Evolutionary conservation across 2,329 filamentous ascomycete genomes (phyloP).

Genomic region (Arthrobotrys entomopaga): DNA sequence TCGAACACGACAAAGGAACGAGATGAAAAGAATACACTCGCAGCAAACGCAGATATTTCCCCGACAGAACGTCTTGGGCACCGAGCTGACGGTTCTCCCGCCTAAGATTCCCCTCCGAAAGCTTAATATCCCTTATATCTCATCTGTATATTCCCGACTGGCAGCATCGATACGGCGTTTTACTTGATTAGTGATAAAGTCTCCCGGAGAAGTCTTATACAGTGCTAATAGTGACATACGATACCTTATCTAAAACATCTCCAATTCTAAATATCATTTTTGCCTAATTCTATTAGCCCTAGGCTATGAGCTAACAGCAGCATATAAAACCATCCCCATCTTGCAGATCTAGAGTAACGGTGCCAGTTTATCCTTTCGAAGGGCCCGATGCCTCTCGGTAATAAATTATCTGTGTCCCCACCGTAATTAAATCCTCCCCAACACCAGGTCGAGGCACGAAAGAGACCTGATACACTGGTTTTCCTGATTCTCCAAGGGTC

Average conservation of each 20-base stretch:
- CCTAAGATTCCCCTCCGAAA: too few species aligned
- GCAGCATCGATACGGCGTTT: not conserved
- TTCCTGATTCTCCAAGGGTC: slow-evolving; percentile 90
- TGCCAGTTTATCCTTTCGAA: slow-evolving; percentile 4
- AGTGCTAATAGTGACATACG: not conserved
- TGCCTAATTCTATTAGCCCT: too few species aligned
- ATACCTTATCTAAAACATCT: not conserved
- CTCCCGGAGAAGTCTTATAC: not conserved
- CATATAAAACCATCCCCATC: too few species aligned
- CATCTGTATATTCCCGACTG: not conserved
- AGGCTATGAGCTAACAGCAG: too few species aligned
- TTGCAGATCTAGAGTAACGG: too few species aligned
- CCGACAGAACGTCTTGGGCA: too few species aligned
- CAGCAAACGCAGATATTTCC: not conserved
- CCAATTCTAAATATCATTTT: too few species aligned
- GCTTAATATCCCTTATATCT: not conserved
- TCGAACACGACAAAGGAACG: too few species aligned
- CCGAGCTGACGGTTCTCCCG: too few species aligned
- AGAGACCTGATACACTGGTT: slow-evolving; percentile 60
- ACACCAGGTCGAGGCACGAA: slow-evolving; percentile 22
- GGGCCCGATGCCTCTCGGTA: slow-evolving; percentile 50
- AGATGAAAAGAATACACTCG: not conserved
- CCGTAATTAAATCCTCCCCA: slow-evolving; percentile 44
- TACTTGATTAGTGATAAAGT: not conserved
- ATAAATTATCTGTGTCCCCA: slow-evolving; percentile 35